These are phyloP conservation scores for Ophiostoma ips DNA, from an alignment of 2,329 filamentous ascomycete genomes.

Conservation along the genomic window DNA sequence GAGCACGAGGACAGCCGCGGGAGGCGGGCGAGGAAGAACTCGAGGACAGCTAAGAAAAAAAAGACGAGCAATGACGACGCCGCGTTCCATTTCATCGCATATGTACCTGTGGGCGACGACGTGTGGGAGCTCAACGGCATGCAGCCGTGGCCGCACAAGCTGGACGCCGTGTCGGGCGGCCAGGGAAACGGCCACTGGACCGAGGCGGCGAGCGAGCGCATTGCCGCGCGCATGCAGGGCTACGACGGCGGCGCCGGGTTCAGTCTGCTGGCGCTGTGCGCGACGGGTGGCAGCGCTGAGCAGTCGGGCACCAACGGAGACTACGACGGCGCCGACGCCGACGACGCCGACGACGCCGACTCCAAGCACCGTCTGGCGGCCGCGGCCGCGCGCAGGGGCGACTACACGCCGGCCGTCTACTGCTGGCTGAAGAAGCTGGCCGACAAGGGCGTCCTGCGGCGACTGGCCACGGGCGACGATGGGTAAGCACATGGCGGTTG, in stretches of 20 bases:
- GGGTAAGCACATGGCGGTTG: background rate
- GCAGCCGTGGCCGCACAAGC: background rate
- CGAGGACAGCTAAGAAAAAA: constrained; percentile 4
- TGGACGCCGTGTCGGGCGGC: background rate
- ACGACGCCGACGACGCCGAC: constrained; percentile 34
- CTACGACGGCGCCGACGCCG: constrained; percentile 21
- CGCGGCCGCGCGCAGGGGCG: constrained; percentile 42
- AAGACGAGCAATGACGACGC: constrained; percentile 41
- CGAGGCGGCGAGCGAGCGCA: constrained; percentile 44
- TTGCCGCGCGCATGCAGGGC: constrained; percentile 47
- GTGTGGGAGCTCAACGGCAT: constrained; percentile 94
- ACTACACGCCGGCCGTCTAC: constrained; percentile 57
- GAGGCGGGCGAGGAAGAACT: constrained; percentile 23
- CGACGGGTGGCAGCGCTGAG: constrained; percentile 22
- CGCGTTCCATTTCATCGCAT: constrained; percentile 95
- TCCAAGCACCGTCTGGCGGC: constrained; percentile 31
- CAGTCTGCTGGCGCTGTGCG: constrained; percentile 62
- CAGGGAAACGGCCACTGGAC: constrained; percentile 45
- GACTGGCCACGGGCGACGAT: constrained; percentile 8
- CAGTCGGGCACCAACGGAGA: too few species aligned
- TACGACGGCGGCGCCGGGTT: constrained; percentile 11
- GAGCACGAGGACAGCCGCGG: constrained; percentile 7
- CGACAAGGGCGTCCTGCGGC: constrained; percentile 43
- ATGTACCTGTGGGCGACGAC: constrained; percentile 62
- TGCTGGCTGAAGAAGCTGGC: constrained; percentile 56